Evolutionary conservation across 768 basidiomycete species (phyloP).

Genomic region (Trametes elegans): DNA sequence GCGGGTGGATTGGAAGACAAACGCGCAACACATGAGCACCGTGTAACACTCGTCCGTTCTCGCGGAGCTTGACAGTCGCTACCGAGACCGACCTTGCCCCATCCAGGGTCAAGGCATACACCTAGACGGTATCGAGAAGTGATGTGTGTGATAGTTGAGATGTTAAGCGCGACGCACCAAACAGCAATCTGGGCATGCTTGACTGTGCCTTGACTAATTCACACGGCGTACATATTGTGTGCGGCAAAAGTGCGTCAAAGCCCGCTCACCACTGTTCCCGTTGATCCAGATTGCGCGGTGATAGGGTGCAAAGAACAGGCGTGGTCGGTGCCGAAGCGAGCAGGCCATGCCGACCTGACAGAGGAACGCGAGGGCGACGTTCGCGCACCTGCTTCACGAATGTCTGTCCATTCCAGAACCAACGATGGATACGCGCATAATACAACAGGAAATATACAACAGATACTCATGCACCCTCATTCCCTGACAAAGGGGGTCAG

Average conservation of each 20-base stretch:
- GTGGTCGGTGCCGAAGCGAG: slow-evolving; percentile 1
- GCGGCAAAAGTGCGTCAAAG: neutral
- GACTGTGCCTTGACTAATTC: neutral
- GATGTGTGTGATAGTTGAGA: neutral
- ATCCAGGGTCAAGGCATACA: neutral
- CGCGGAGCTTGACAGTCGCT: neutral
- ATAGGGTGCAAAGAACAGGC: neutral
- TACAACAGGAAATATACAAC: slow-evolving; percentile 17
- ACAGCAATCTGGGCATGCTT: neutral
- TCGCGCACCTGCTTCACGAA: no score
- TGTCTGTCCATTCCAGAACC: no score
- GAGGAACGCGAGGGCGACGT: neutral
- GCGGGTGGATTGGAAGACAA: slow-evolving; percentile 7
- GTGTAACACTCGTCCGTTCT: neutral
- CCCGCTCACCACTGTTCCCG: neutral
- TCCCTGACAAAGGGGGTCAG: slow-evolving; percentile 16
- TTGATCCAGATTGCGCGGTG: neutral
- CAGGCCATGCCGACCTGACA: slow-evolving; percentile 4
- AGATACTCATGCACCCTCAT: slow-evolving; percentile 24
- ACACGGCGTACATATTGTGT: neutral
- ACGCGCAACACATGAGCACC: neutral
- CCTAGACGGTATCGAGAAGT: slow-evolving; percentile 5
- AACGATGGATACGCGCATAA: no score
- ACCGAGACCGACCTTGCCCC: neutral
- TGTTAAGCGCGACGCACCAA: neutral